phyloP scores from a whole-genome alignment of 306 rosid species.

The Prunus fruticosa region DNA sequence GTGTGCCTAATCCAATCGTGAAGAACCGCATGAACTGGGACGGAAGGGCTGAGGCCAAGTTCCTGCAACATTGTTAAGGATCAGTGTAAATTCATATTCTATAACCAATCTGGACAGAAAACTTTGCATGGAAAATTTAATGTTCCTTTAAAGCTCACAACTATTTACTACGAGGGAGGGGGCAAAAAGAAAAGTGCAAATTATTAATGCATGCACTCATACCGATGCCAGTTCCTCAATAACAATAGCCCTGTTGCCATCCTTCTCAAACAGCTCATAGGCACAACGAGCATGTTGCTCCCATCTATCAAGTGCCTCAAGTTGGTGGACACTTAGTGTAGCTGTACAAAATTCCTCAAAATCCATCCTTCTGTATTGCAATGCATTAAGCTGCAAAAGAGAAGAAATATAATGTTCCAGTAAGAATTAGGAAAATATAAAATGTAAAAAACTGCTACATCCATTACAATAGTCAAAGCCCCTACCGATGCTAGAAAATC shows the following conservation, averaged over 20 bases:
- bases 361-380: constrained; percentile 87
- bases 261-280: constrained; percentile 76
- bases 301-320: constrained; percentile 77
- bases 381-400: constrained; percentile 70
- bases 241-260: constrained; percentile 79
- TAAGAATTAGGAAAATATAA: neutral
- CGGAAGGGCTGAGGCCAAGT: constrained; percentile 86
- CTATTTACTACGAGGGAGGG: neutral
- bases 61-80: constrained; percentile 51
- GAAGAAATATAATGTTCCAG: constrained; percentile 9
- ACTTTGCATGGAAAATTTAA: neutral
- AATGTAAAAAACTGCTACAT: neutral
- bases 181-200: neutral
- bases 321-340: constrained; percentile 79
- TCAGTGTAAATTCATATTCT: constrained; percentile 17
- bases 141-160: neutral
- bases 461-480: constrained; percentile 10
- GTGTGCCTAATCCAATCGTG: constrained; percentile 95
- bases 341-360: constrained; percentile 89
- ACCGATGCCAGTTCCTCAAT: constrained; percentile 95
- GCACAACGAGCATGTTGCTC: constrained; percentile 91
- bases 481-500: constrained; percentile 77
- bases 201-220: constrained; percentile 31
- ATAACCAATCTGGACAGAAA: neutral
- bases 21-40: constrained; percentile 88